These are phyloP conservation scores for Sugiyamaella valdiviana DNA, from an alignment of 805 yeast genomes.

Conservation along the genomic window DNA sequence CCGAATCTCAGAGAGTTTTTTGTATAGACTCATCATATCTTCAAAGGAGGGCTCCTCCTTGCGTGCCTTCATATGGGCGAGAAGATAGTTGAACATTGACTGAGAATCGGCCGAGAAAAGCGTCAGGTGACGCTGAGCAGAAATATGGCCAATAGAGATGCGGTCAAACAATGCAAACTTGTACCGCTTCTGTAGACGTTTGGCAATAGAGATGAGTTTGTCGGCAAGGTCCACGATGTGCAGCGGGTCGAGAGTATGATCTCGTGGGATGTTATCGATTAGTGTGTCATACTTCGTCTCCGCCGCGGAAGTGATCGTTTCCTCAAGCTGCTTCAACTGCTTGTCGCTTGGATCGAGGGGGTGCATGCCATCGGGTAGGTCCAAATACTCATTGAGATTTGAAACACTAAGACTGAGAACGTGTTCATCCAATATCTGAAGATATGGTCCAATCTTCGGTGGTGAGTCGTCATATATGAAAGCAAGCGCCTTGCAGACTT, in stretches of 20 bases:
- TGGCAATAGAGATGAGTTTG: conserved; percentile 43
- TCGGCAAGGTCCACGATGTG: conserved; percentile 57
- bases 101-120: conserved; percentile 31
- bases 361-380: conserved; percentile 32
- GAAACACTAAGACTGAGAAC: conserved; percentile 31
- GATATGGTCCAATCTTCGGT: conserved; percentile 54
- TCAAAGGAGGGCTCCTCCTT: conserved; percentile 36
- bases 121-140: conserved; percentile 28
- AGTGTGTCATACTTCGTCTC: conserved; percentile 40
- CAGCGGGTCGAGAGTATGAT: conserved; percentile 44
- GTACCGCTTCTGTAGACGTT: conserved; percentile 52
- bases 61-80: conserved; percentile 19
- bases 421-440: conserved; percentile 45
- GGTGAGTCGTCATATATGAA: conserved; percentile 37
- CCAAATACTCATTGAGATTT: conserved; percentile 33
- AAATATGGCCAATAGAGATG: conserved; percentile 42
- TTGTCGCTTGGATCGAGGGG: conserved; percentile 27
- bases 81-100: conserved; percentile 30
- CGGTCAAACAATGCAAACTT: conserved; percentile 55
- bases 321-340: conserved; percentile 38
- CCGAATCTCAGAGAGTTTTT: conserved; percentile 47
- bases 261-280: conserved; percentile 52
- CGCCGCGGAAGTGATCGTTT: conserved; percentile 31
- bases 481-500: conserved; percentile 39
- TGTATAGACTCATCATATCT: conserved; percentile 55